Conservation (phyloP, 345 rosid species). For the Rhizophora apiculata region DNA sequence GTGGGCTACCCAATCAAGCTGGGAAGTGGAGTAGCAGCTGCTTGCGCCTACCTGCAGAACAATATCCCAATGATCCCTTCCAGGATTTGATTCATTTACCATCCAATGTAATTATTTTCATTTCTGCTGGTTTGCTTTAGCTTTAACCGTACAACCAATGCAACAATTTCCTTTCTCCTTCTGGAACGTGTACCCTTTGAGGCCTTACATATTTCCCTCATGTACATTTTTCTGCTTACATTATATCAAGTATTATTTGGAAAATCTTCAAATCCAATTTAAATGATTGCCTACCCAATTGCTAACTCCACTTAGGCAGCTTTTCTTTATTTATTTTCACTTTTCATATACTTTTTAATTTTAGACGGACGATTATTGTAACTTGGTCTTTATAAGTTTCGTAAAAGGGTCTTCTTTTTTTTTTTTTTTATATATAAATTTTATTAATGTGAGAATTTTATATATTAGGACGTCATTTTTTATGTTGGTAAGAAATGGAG, state of each 20-base stretch:
- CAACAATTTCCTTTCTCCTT: slow-evolving; percentile 12
- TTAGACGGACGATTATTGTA: too few species aligned
- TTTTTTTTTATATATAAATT: too few species aligned
- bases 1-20: slow-evolving; percentile 91
- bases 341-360: too few species aligned
- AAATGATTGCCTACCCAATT: too few species aligned
- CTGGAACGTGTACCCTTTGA: slow-evolving; percentile 8
- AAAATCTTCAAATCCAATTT: background rate
- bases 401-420: too few species aligned
- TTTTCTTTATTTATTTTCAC: too few species aligned
- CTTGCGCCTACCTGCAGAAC: slow-evolving; percentile 76
- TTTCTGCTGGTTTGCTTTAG: slow-evolving; percentile 10
- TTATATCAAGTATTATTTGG: background rate
- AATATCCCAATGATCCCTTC: slow-evolving; percentile 73
- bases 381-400: too few species aligned
- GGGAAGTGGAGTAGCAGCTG: slow-evolving; percentile 95
- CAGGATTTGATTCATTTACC: slow-evolving; percentile 49
- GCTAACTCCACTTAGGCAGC: too few species aligned
- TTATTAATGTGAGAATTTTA: too few species aligned
- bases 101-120: slow-evolving; percentile 26
- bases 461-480: too few species aligned
- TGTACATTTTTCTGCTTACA: slow-evolving; percentile 12
- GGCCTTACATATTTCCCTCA: slow-evolving; percentile 6
- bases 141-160: slow-evolving; percentile 24
- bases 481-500: too few species aligned